phyloP scores from a whole-genome alignment of 768 basidiomycete species.

The Tephrocybe rancida region DNA sequence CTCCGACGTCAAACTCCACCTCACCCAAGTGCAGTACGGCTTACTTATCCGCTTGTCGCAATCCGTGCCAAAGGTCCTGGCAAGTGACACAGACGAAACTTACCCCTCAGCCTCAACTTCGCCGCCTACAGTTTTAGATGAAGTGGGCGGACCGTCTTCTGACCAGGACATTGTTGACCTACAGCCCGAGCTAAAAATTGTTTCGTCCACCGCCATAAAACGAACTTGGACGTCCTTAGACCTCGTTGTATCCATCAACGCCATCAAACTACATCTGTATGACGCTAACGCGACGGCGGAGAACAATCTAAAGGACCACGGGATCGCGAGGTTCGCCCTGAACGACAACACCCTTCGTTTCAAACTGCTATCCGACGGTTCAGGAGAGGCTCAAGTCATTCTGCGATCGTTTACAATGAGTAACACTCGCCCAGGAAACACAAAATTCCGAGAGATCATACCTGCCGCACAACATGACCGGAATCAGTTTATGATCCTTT shows the following conservation, averaged over 20 bases:
- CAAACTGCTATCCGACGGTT: constrained; percentile 81
- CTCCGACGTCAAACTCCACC: constrained; percentile 81
- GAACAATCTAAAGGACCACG: constrained; percentile 66
- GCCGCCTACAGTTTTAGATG: constrained; percentile 18
- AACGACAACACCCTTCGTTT: constrained; percentile 77
- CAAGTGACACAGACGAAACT: constrained; percentile 44
- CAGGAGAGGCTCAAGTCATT: constrained; percentile 85
- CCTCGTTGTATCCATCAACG: constrained; percentile 66
- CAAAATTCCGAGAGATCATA: constrained; percentile 93
- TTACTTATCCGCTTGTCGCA: constrained; percentile 66
- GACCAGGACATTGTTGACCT: constrained; percentile 38
- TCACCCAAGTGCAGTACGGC: constrained; percentile 84
- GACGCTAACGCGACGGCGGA: constrained; percentile 62
- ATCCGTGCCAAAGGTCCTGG: constrained; percentile 70
- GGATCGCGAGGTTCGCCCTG: constrained; percentile 85
- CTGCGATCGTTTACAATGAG: constrained; percentile 91
- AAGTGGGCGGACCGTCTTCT: constrained; percentile 7
- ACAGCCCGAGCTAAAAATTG: constrained; percentile 60
- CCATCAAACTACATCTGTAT: constrained; percentile 86
- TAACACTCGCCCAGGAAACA: constrained; percentile 81
- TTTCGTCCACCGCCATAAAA: constrained; percentile 22
- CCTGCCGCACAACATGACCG: constrained; percentile 86
- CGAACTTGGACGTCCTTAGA: constrained; percentile 69
- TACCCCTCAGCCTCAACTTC: constrained; percentile 33
- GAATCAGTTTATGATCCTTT: constrained; percentile 94